Evolutionary conservation across 83 land plant species (phyloP).

Genomic region (Picea abies): DNA sequence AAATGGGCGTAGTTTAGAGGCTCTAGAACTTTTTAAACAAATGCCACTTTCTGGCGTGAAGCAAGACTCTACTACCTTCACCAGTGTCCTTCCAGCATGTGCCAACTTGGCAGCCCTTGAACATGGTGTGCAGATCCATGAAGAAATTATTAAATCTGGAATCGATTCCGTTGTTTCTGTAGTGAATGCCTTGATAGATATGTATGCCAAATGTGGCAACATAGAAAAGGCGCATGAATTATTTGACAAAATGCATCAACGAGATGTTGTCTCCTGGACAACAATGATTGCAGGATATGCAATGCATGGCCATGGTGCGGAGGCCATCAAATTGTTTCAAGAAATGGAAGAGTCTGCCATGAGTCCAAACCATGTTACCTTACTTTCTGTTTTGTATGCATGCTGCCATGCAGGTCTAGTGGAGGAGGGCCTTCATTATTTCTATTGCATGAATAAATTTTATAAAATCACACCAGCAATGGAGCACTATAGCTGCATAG

Average conservation of each 20-base stretch:
- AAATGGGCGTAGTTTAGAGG: conserved; percentile 41
- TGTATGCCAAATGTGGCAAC: conserved; percentile 62
- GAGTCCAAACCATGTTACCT: conserved; percentile 16
- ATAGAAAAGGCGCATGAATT: conserved; percentile 32
- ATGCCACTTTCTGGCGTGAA: conserved; percentile 40
- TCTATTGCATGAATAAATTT: conserved; percentile 15
- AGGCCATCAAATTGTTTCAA: conserved; percentile 11
- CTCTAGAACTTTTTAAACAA: conserved; percentile 35
- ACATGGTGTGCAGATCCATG: conserved; percentile 57
- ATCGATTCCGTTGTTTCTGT: conserved; percentile 26
- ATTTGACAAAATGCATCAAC: conserved; percentile 31
- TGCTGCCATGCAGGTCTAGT: conserved; percentile 25
- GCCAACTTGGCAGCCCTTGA: conserved; percentile 24
- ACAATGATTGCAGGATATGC: conserved; percentile 19
- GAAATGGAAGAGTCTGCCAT: conserved; percentile 7
- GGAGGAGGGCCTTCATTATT: conserved; percentile 7
- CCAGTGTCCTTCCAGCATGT: conserved; percentile 52
- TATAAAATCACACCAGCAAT: conserved; percentile 17
- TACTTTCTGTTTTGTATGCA: conserved; percentile 12
- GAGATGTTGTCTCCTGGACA: conserved; percentile 19
- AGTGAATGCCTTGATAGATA: conserved; percentile 41
- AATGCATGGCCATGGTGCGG: conserved; percentile 18
- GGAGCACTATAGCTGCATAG: conserved; percentile 32
- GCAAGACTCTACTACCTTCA: conserved; percentile 43
- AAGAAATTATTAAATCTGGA: conserved; percentile 31